Conservation (phyloP, 768 basidiomycete genomes). For the Mycena polygramma region DNA sequence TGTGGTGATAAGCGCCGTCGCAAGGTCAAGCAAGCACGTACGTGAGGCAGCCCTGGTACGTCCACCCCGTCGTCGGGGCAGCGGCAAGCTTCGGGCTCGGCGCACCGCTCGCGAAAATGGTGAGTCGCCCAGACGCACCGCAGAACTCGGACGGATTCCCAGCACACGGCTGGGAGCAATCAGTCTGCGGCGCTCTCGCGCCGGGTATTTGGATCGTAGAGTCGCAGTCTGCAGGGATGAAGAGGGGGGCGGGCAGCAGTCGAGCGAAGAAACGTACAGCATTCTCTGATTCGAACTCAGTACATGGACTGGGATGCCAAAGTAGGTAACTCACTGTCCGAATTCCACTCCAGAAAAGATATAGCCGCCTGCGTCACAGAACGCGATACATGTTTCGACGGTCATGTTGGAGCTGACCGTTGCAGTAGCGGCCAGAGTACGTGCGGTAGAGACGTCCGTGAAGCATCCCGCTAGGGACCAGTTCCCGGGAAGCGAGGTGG, state of each 20-base stretch:
- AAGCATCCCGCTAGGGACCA: conserved; percentile 69
- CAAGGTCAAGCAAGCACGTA: conserved; percentile 42
- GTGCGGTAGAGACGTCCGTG: conserved; percentile 59
- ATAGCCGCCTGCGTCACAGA: conserved; percentile 53
- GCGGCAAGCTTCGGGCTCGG: conserved; percentile 63
- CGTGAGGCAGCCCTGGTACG: conserved; percentile 76
- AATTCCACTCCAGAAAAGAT: conserved; percentile 77
- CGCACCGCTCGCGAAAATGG: conserved; percentile 68
- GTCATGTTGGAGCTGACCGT: conserved; percentile 64
- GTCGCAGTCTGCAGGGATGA: conserved; percentile 64
- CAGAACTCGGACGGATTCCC: conserved; percentile 69
- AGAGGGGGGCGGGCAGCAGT: not conserved
- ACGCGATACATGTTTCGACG: conserved; percentile 57
- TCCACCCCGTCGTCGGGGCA: conserved; percentile 61
- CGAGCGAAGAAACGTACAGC: conserved; percentile 49
- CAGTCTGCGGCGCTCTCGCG: conserved; percentile 54
- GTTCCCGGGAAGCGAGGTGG: conserved; percentile 51
- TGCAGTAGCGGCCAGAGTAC: conserved; percentile 65
- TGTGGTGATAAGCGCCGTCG: conserved; percentile 5
- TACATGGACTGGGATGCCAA: not conserved
- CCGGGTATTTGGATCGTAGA: conserved; percentile 66
- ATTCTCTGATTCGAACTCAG: conserved; percentile 47
- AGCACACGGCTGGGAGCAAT: conserved; percentile 67
- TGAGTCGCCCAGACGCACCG: conserved; percentile 65
- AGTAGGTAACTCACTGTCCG: conserved; percentile 52